phyloP scores from a whole-genome alignment of 202 grass and related monocot species.

The Hordeum pubiflorum region DNA sequence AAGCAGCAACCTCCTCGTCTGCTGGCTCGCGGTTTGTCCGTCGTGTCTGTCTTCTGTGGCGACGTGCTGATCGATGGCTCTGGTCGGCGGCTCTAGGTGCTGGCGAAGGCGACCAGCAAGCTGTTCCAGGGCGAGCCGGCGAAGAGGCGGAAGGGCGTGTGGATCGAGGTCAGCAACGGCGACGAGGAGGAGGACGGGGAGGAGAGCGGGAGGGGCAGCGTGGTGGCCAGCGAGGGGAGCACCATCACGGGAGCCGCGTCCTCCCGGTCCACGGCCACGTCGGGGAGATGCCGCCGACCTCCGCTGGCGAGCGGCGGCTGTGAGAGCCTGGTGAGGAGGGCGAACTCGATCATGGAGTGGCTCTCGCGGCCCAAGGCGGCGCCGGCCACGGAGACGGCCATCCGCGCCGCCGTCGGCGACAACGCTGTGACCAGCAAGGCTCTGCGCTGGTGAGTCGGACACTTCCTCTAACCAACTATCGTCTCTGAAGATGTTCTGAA shows the following conservation, averaged over 20 bases:
- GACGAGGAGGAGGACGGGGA: not conserved
- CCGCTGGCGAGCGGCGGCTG: not conserved
- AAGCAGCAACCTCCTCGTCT: not conserved
- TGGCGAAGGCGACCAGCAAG: constrained; percentile 27
- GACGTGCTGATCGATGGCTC: not conserved
- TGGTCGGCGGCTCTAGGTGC: constrained; percentile 24
- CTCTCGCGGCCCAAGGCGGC: constrained; percentile 20
- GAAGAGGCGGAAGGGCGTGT: constrained; percentile 45
- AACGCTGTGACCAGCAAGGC: constrained; percentile 40
- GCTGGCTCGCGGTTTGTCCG: not conserved
- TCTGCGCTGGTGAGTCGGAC: constrained; percentile 28
- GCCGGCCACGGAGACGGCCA: constrained; percentile 34
- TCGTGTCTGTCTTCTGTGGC: not conserved
- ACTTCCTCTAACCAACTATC: not conserved
- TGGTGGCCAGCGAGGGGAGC: constrained; percentile 42
- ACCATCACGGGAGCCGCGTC: constrained; percentile 29
- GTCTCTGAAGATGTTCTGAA: not conserved
- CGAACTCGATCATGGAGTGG: constrained; percentile 35
- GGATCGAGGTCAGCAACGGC: constrained; percentile 28
- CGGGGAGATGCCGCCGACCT: constrained; percentile 11
- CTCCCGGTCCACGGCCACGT: constrained; percentile 37
- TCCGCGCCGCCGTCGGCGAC: constrained; percentile 36
- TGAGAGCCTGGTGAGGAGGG: not conserved
- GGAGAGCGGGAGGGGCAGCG: constrained; percentile 21
- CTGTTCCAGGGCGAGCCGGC: not conserved